Conservation (phyloP, 805 yeast genomes). For the fission yeast (Schizosaccharomyces pombe) region ASM294v3 CU329670.1:2999501-3000000, state of each 20-base stretch:
- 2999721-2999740: neutral
- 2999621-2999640: neutral
- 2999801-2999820: neutral
- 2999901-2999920: slow-evolving; percentile 55
- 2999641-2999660: neutral
- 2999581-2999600: neutral
- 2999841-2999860: neutral
- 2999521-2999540: neutral
- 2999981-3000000: slow-evolving; percentile 69
- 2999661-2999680: neutral
- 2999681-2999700: neutral
- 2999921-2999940: slow-evolving; percentile 73
- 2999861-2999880: neutral
- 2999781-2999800: neutral
- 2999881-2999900: slow-evolving; percentile 47
- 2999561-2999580: neutral
- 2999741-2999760: neutral
- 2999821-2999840: neutral
- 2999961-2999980: slow-evolving; percentile 88
- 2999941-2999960: slow-evolving; percentile 69
- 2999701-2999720: neutral
- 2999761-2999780: neutral
- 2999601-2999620: neutral
- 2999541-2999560: neutral
- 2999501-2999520: neutral